Conservation (phyloP, 305 asterid species). For the Solanum hybrid region DNA sequence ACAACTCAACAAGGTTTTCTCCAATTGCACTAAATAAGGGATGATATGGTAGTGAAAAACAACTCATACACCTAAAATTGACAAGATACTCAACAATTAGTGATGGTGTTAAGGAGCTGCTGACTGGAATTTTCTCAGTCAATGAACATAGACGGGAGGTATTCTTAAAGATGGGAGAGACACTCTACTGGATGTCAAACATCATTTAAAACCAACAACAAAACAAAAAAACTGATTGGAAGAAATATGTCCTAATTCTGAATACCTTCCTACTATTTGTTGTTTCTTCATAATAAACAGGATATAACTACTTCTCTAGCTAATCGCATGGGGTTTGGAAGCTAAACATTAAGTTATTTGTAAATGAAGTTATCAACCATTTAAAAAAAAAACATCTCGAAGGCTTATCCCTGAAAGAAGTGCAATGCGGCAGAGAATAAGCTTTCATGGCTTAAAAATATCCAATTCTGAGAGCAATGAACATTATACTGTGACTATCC, state of each 20-base stretch:
- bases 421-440: not conserved
- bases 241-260: not conserved
- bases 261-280: not conserved
- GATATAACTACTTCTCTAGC: not conserved
- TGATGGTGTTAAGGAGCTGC: constrained; percentile 1
- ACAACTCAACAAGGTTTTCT: not conserved
- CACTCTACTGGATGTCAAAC: not conserved
- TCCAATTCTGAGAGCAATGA: not conserved
- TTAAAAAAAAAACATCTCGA: not conserved
- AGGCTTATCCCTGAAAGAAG: not conserved
- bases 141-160: not conserved
- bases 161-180: not conserved
- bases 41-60: not conserved
- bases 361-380: not conserved
- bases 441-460: not conserved
- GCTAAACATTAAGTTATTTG: not conserved
- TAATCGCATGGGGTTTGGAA: not conserved
- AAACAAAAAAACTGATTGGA: not conserved
- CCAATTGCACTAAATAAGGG: not conserved
- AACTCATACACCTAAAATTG: not conserved
- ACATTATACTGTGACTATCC: not conserved
- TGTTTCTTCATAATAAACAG: not conserved
- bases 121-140: not conserved
- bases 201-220: not conserved
- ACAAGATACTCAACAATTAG: not conserved